Base-by-base conservation (phyloP, 1,284 basidiomycete genomes). In the Microbotryomycetes sp. region DNA sequence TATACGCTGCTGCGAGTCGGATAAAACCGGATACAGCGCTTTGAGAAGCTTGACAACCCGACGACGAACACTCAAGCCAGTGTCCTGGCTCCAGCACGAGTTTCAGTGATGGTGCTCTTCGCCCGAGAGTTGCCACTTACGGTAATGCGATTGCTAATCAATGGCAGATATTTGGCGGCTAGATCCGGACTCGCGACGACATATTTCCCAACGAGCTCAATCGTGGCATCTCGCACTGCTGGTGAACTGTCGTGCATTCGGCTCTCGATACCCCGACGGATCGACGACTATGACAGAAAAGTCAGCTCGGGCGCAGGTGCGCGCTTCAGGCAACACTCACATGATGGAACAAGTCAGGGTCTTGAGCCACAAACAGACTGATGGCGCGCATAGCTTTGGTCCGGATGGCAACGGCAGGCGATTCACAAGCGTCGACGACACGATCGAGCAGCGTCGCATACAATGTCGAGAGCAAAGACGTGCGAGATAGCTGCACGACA, bases 201-300 rank as follows among this genome's bases (percentile, higher is more conserved):
- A 72, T 97, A 96, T 76, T 91, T 94, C 28, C 94, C 92, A 61
- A 98, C 88, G 52, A 98, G 79, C 65, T 96, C 92, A 7, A 98
- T 88, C 5, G 94, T 91, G 5, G 91, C 89, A 75, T 99, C 96
- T 35, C 94, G 86, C 21, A 98, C 96, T 27, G 88, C 87, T 1
- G 93, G 86, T 0, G 93, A 97, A 59, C 82, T 86, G 71, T 99
- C 94, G 3, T 88, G 78, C 21, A 98, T 81, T 71, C 94, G 88
- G 24, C 83, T 84, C 75, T 96, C 91, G 65, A 99, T 91, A 0
- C 88, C 85, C 47, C 81, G 45, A 13, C 66, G 62, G 5, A 71
- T 58, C 30, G 62, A 59, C 16, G 52, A 52, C 63, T 67, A 54
- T 18, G 57, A 26, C 16, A 29, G 11, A 4, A 27, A 27, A 23